Base-by-base conservation (phyloP, 306 rosid genomes). In the Prunus armeniaca region DNA sequence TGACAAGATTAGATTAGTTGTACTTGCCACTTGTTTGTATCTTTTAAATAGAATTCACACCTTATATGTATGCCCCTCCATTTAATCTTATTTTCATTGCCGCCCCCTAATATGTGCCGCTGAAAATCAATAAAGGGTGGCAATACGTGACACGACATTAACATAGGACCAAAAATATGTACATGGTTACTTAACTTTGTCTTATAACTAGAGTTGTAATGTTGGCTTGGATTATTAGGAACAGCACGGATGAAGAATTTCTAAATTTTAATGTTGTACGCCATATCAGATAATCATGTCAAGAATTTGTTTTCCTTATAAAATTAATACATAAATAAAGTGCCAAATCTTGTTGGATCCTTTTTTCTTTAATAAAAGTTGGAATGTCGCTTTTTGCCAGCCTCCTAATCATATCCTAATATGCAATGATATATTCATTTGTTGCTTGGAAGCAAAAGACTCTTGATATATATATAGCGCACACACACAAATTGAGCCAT, bases 391-490 rank as follows among this genome's bases (percentile, higher is more conserved):
- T 71, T 72, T 73, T 65, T 7, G 70, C 69, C 55, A 69, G 32
- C 67, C 27, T 71, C 54, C 47, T 19, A 19, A 18, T 6, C 6
- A 38, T 71, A 6, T 38, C 43, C 43, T 38, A 38, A 38, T 38
- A 6, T 38, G 9, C 7, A 2, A 38, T 30, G 1, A 6, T 22
- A 71, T 41, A 28, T 50, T 49, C 60, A 30, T 72, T 20, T 43
- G 73, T 82, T 73, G 82, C 82, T 82, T 82, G 79, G 64, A 67
- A 82, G 85, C 73, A 73, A 81, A 76, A 81, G 25, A 71, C 77
- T 14, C 12, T 9, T 38, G 38, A 32, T 34, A 47, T 55, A 20
- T 27, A 43, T 45, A 43, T 2, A n/a, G 18, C 27, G 0, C 27
- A 52, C 18, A 56, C 43, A 34, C 43, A 38, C 43, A 32, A 46